Evolutionary conservation across 306 rosid genomes (phyloP).

Genomic region (Albizia julibrissin): DNA sequence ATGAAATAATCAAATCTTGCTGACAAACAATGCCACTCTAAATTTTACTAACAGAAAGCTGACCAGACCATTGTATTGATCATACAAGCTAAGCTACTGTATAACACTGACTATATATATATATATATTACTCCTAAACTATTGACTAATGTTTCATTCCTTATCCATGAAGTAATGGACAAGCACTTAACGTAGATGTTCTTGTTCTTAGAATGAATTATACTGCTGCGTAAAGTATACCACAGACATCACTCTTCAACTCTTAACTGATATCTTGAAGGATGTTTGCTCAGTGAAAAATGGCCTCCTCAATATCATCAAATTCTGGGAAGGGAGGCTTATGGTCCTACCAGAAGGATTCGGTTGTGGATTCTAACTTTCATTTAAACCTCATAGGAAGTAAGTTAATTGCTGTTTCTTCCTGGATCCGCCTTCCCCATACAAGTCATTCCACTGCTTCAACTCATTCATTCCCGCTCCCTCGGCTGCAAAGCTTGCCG

Average conservation of each 20-base stretch:
- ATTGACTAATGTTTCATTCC: neutral
- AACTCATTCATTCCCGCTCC: constrained; percentile 87
- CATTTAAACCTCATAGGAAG: constrained; percentile 55
- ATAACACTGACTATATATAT: neutral
- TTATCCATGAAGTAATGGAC: neutral
- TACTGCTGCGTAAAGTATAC: constrained; percentile 9
- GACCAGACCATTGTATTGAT: too few relatives aligned
- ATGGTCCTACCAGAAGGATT: constrained; percentile 10
- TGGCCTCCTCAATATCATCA: constrained; percentile 10
- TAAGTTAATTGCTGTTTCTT: constrained; percentile 81
- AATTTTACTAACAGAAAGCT: too few relatives aligned
- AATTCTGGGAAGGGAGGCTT: constrained; percentile 11
- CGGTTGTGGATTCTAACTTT: neutral
- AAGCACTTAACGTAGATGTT: constrained; percentile 14
- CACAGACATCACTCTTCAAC: constrained; percentile 2
- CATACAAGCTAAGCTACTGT: neutral
- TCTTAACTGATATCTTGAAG: neutral
- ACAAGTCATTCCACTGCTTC: constrained; percentile 88
- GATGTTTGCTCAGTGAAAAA: neutral
- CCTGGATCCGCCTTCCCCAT: constrained; percentile 94
- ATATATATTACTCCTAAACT: neutral
- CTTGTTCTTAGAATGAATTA: constrained; percentile 28
- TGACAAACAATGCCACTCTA: too few relatives aligned
- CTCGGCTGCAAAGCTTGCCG: constrained; percentile 86
- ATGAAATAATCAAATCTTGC: too few relatives aligned